Conservation (phyloP, 1,284 basidiomycete genomes). For the Coniferiporia sulphurascens region DNA sequence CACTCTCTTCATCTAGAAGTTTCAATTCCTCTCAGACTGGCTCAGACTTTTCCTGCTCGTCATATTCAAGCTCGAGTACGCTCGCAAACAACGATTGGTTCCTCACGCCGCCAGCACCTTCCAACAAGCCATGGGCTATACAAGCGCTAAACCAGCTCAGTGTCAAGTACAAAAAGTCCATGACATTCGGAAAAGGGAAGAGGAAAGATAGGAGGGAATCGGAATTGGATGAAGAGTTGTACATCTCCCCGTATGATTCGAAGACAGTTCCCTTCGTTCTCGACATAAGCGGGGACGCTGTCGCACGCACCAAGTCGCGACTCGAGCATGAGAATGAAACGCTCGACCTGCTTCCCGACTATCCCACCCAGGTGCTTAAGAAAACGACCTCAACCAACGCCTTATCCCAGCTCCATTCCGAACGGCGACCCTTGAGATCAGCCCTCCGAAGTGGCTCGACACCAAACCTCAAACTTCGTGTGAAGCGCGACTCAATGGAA, state of each 20-base stretch:
- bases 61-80: constrained; percentile 5
- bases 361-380: neutral
- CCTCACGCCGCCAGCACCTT: neutral
- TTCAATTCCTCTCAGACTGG: neutral
- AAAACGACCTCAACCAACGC: constrained; percentile 2
- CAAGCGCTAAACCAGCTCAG: constrained; percentile 11
- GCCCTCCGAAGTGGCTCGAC: constrained; percentile 9
- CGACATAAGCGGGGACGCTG: neutral
- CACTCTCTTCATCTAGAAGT: neutral
- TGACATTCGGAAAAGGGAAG: constrained; percentile 5
- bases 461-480: neutral
- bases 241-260: neutral
- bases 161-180: constrained; percentile 5
- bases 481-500: constrained; percentile 3
- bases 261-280: neutral
- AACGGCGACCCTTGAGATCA: neutral
- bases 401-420: neutral
- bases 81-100: constrained; percentile 4
- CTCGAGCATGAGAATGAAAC: neutral
- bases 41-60: neutral
- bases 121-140: constrained; percentile 10
- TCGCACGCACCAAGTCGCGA: neutral
- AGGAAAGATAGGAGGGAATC: neutral
- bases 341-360: constrained; percentile 10
- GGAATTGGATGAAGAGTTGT: neutral